Base-by-base conservation (phyloP, 495 filamentous ascomycete genomes). In the Talaromyces liani region DNA sequence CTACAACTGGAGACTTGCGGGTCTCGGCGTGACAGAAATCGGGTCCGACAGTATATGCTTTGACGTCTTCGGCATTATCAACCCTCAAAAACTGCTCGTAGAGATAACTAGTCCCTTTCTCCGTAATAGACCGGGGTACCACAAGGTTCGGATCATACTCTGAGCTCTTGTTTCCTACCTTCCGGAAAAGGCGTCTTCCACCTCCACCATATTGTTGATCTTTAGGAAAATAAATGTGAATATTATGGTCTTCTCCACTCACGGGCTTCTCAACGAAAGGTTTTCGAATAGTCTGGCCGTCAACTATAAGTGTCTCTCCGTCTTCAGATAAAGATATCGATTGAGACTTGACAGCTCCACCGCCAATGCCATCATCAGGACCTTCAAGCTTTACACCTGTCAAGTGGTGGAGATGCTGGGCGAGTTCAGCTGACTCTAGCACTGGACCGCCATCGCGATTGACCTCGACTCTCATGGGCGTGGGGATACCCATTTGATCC, bases 201-300 rank as follows among this genome's bases (percentile, higher is more conserved):
- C 95, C 95, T 47, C 92, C 91, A 18, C 93, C 93, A 53, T 80
- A 79, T 61, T 82, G 75, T 60, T 88, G 79, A 25, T 87, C 88
- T 63, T 87, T 88, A 7, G 91, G 91, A 70, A 93, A 98, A 71
- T 99, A 99, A 56, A 99, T 96, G 70, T 92, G 88, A 67, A 99
- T 97, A 69, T 98, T 99, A 74, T 99, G 94, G 72, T 99, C 93
- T 75, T 99, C 94, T 16, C 95, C 94, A 72, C 90, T 97, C n/a
- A 91, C 89, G 1, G 94, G 94, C 72, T 99, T 99, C 73, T 99
- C 94, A 54, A 99, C 94, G 72, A 97, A 99, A 0, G 94, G 94
- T 68, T 99, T 99, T 64, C 80, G 88, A 49, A 99, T 82, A 8
- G 86, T 69, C 29, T 82, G 80, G 16, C 92, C 93, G 72, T 98